Evolutionary conservation across 2,329 filamentous ascomycete species (phyloP), one percentile per base, ranked within the genome.

Genomic region (Cryphonectria radicalis): DNA sequence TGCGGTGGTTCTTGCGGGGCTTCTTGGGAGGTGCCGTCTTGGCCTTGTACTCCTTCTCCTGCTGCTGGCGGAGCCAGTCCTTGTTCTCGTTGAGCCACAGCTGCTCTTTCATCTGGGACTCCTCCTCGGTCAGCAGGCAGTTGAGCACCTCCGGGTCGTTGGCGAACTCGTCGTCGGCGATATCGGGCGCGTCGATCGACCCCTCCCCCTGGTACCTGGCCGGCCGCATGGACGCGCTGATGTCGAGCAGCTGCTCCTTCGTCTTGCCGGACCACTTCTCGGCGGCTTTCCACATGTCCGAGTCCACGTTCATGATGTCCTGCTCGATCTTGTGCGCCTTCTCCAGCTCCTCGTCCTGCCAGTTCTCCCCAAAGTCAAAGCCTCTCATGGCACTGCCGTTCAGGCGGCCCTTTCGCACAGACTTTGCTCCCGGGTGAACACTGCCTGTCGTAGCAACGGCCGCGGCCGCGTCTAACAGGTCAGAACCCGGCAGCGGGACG

Each of bases 1-100:
- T 84, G 32, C 72, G 72, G 25, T 59, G 87, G 72, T 84, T 82
- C 46, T 85, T 83, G 68, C 89, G 84, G n/a, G 82, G 86, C 70
- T 85, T 87, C 81, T 86, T 92, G 70, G 84, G 87, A 74, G 85
- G 86, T 72, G 88, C 88, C 73, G 89, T 83, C 80, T 94, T 93
- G 72, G 90, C 88, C 55, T 92, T 89, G 70, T 97, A 91, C 8
- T 92, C 86, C 80, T 96, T 97, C 72, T 93, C 90, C 78, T 98
- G 94, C 78, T 97, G 92, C 65, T 90, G 88, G 11, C 95, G 92
- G 55, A 99, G 86, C 88, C 95, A 99, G 75, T 97, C 94, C 79
- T 96, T 94, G 81, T 99, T 98, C 78, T 95, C 91, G 72, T 95
- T 95, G 60, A 97, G 90, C 96, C 96, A 99, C 67, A 98, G 93